These are phyloP conservation scores for Heterobasidion parviporum DNA, from an alignment of 1,284 basidiomycete genomes.

Conservation along the genomic window DNA sequence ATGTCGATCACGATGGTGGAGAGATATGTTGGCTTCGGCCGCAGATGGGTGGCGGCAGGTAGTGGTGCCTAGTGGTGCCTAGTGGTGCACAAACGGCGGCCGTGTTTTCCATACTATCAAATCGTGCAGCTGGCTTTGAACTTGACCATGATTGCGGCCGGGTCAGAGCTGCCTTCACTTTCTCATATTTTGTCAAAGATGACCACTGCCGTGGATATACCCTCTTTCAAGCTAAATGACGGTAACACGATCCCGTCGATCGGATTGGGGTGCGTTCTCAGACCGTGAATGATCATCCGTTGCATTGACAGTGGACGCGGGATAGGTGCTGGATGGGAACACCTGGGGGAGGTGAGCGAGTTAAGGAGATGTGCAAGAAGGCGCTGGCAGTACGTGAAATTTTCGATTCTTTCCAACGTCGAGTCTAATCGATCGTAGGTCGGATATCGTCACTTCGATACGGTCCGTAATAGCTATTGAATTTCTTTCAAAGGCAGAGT, in stretches of 20 bases:
- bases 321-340: conserved; percentile 34
- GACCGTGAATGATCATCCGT: too few species aligned
- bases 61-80: too few species aligned
- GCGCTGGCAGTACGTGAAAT: conserved; percentile 23
- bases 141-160: too few species aligned
- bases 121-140: too few species aligned
- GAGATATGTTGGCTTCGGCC: too few species aligned
- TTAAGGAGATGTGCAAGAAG: conserved; percentile 27
- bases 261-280: conserved; percentile 26
- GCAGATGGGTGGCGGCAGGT: too few species aligned
- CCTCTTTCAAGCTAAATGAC: conserved; percentile 26
- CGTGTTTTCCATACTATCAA: too few species aligned
- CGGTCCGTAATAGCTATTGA: conserved; percentile 18
- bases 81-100: too few species aligned
- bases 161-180: too few species aligned
- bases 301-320: too few species aligned
- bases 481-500: neutral
- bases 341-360: conserved; percentile 23
- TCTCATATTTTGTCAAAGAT: neutral
- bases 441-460: conserved; percentile 34
- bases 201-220: conserved; percentile 9
- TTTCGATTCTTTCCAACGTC: too few species aligned
- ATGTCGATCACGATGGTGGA: too few species aligned
- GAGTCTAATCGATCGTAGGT: conserved; percentile 10
- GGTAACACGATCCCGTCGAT: conserved; percentile 29